Evolutionary conservation across 257 asterid species (phyloP).

Genomic region (Oldenlandia corymbosa): DNA sequence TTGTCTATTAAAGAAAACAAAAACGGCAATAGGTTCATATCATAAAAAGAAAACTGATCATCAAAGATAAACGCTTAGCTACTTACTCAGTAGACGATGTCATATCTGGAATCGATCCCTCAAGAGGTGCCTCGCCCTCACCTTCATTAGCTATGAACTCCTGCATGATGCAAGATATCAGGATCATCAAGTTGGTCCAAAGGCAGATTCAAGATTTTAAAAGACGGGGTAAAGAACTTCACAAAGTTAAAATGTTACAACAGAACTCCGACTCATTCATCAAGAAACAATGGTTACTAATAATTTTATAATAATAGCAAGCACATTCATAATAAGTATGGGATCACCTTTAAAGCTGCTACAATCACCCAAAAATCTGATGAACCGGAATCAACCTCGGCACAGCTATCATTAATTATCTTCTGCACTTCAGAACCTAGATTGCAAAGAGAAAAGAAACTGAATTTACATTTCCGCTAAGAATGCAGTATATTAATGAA

Average conservation of each 20-base stretch:
- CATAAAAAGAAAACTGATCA: not conserved
- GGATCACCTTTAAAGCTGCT: slow-evolving; percentile 78
- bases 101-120: slow-evolving; percentile 98
- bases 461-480: not conserved
- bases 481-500: no score
- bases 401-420: slow-evolving; percentile 56
- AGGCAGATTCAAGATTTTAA: slow-evolving; percentile 1
- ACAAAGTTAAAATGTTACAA: not conserved
- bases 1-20: slow-evolving; percentile 3
- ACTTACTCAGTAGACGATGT: slow-evolving; percentile 97
- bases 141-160: slow-evolving; percentile 88
- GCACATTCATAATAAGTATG: not conserved
- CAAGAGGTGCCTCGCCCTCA: slow-evolving; percentile 90
- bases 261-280: not conserved
- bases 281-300: not conserved
- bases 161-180: slow-evolving; percentile 33
- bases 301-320: not conserved
- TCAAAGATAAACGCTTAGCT: slow-evolving; percentile 20
- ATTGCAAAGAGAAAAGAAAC: slow-evolving; percentile 22
- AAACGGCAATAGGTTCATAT: not conserved
- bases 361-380: slow-evolving; percentile 94
- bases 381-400: slow-evolving; percentile 70
- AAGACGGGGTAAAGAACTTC: not conserved
- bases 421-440: slow-evolving; percentile 63
- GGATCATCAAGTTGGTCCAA: slow-evolving; percentile 13